Conservation (phyloP, 176 grass and related monocot genomes). For the Aegilops bicornis region DNA sequence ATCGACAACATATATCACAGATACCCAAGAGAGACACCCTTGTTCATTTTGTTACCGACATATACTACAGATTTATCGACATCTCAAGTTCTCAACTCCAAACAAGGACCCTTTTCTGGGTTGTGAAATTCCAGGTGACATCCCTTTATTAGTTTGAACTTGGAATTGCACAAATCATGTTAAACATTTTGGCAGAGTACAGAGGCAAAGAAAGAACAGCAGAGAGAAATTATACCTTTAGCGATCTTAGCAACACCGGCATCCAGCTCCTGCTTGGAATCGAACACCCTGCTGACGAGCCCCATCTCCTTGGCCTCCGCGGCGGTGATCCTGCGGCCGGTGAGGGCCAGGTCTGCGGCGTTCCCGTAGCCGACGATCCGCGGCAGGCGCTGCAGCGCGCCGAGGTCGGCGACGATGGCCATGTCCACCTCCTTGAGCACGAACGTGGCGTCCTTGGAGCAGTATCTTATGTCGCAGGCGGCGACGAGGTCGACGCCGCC, state of each 20-base stretch:
- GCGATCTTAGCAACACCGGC: slow-evolving; percentile 51
- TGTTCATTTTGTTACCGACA: not conserved
- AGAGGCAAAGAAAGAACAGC: not conserved
- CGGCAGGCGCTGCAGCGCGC: slow-evolving; percentile 68
- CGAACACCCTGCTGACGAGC: slow-evolving; percentile 64
- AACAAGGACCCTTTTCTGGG: not conserved
- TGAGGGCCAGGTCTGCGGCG: slow-evolving; percentile 65
- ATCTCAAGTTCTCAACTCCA: not conserved
- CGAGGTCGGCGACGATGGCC: slow-evolving; percentile 80
- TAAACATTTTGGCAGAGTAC: not conserved
- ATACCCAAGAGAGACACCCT: not conserved
- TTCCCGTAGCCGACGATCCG: slow-evolving; percentile 68
- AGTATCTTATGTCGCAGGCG: slow-evolving; percentile 72
- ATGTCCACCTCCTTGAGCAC: slow-evolving; percentile 90
- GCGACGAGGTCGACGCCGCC: slow-evolving; percentile 63
- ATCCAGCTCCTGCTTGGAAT: slow-evolving; percentile 58
- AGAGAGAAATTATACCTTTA: slow-evolving; percentile 38
- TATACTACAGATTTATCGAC: not conserved
- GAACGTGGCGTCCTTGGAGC: slow-evolving; percentile 68
- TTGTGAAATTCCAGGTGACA: not conserved
- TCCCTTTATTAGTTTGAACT: not conserved
- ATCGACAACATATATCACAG: not conserved
- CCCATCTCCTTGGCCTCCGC: slow-evolving; percentile 82
- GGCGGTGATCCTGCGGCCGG: slow-evolving; percentile 59
- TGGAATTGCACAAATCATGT: not conserved